Conservation (phyloP, 345 rosid genomes). For the Kandelia obovata region DNA sequence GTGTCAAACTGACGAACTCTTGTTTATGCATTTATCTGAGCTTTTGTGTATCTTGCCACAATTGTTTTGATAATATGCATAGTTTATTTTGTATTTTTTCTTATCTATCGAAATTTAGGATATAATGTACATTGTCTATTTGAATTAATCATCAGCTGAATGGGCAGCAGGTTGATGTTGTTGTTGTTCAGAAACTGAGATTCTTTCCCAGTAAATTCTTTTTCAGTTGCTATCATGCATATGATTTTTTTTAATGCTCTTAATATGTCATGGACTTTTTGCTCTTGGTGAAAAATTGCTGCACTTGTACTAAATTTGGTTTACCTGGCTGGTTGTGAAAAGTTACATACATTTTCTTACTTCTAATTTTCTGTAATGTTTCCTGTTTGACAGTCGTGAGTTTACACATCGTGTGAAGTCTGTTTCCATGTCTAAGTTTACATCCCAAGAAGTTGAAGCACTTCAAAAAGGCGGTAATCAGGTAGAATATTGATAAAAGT, state of each 20-base stretch:
- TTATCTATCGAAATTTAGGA: too few species aligned
- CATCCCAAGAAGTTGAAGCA: conserved; percentile 90
- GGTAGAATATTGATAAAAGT: conserved; percentile 38
- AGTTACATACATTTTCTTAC: conserved; percentile 9
- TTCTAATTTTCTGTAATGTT: conserved; percentile 5
- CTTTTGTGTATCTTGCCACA: too few species aligned
- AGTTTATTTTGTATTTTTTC: too few species aligned
- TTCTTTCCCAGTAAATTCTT: not conserved
- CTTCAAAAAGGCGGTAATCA: conserved; percentile 98
- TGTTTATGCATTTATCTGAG: too few species aligned
- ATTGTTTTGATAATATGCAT: too few species aligned
- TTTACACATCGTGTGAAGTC: conserved; percentile 98
- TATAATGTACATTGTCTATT: too few species aligned
- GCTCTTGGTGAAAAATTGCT: not conserved
- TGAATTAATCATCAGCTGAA: too few species aligned
- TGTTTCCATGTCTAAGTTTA: conserved; percentile 94
- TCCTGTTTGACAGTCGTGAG: conserved; percentile 68
- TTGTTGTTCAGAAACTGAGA: not conserved
- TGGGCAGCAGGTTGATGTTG: too few species aligned
- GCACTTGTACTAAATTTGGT: not conserved
- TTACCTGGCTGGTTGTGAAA: not conserved
- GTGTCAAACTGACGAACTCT: too few species aligned
- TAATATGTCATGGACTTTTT: not conserved
- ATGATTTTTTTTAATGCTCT: not conserved
- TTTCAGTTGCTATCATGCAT: not conserved